Base-by-base conservation (phyloP, 108 stramenopile species). In the Cyclotella cryptica region DNA sequence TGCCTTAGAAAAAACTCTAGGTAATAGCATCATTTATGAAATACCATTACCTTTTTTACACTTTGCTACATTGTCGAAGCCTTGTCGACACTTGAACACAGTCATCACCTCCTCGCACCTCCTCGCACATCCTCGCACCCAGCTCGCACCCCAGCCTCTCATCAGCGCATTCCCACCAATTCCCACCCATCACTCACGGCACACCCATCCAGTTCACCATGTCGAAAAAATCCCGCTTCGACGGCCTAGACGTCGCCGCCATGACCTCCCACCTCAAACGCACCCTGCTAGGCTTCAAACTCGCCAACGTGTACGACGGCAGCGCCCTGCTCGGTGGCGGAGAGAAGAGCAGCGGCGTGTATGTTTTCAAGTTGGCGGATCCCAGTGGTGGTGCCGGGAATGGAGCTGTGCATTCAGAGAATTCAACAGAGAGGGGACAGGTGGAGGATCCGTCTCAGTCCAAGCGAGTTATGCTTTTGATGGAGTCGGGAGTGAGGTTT, bases 401-500 rank as follows among this genome's bases (percentile, higher is more conserved):
- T 12, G 22, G 17, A 2, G 45, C 69, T 0, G 45, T 6, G 35
- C 35, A 35, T 5, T 35, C 39, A 51, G 81, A 27, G 15, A 19
- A 40, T 0, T 41, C 77, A 0, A 11, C 60, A 47, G 24, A 72
- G 21, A 1, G 28, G 2, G 63, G 53, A 47, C 43, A 53, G 45
- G 19, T 0, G 10, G 24, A 58, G 27, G 35, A 46, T 6, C 21
- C 28, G 26, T 57, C 26, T 13, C 42, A 60, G 41, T 69, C 69
- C 19, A 84, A 84, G 19, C 46, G 80, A 40, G 69, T 86, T 67
- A 69, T 94, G 69, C 75, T 99, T 10, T 53, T 98, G 35, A 67
- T 98, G 43, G 98, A 99, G 76, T 88, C 88, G 40, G 99, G 99
- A n/a, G 91, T 97, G 14, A 91, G 99, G 17, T 98, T 99, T 78